Conservation (phyloP, 192 early-diverging fungal genomes). For the Polychytrium aggregatum region DNA sequence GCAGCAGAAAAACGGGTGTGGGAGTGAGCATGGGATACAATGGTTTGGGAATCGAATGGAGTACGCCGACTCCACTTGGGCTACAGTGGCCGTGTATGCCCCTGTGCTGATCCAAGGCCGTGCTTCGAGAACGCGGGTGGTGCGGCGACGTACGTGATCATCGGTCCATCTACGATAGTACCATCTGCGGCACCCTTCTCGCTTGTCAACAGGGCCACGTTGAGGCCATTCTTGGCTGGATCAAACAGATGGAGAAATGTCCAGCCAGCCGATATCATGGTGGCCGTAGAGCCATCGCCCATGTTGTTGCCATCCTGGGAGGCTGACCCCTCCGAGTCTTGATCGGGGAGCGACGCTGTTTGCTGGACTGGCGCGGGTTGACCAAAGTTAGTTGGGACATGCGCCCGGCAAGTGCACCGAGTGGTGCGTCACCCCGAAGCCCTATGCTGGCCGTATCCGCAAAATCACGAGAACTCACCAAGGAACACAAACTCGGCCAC, state of each 20-base stretch:
- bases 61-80: background rate
- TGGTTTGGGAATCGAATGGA: background rate
- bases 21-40: background rate
- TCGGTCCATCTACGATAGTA: background rate
- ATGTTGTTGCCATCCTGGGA: background rate
- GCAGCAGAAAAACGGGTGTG: slow-evolving; percentile 28
- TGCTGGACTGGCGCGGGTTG: background rate
- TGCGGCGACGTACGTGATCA: background rate
- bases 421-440: too few species aligned
- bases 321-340: background rate
- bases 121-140: background rate
- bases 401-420: too few species aligned
- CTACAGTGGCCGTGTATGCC: background rate
- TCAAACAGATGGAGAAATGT: slow-evolving; percentile 33
- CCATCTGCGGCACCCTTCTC: background rate
- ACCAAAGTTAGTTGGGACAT: background rate
- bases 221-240: slow-evolving; percentile 15
- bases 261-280: slow-evolving; percentile 30
- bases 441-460: too few species aligned
- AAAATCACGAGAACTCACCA: slow-evolving; percentile 2
- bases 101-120: too few species aligned
- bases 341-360: background rate
- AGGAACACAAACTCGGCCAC: slow-evolving; percentile 23
- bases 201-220: background rate
- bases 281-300: slow-evolving; percentile 4